A percentile compares a stretch with the other conserved stretches of the same genome.
Conservation (phyloP, 345 rosid genomes). For the Dipteronia sinensis region DNA sequence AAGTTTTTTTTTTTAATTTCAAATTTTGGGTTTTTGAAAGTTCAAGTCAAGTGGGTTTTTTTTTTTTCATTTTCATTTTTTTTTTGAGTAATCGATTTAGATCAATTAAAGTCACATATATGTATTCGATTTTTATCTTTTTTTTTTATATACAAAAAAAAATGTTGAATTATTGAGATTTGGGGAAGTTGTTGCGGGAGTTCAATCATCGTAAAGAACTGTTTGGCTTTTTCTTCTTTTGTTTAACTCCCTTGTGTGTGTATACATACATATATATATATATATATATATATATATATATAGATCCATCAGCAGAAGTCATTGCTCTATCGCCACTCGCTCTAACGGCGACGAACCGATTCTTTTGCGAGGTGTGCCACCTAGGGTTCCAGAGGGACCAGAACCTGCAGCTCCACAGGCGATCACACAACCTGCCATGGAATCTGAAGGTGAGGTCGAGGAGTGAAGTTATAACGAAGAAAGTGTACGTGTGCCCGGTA, state of each 20-base stretch:
- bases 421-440: conserved; percentile 47
- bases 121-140: not conserved
- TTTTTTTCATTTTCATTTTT: too few relatives aligned
- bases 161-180: conserved; percentile 34
- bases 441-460: conserved; percentile 4
- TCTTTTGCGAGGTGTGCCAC: conserved; percentile 21
- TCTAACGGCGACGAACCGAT: conserved; percentile 30
- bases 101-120: not conserved
- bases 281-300: conserved; percentile 2
- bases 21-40: too few relatives aligned
- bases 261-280: not conserved
- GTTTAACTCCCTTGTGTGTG: too few relatives aligned
- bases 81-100: too few relatives aligned
- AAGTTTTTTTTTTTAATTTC: too few relatives aligned
- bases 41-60: too few relatives aligned
- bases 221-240: conserved; percentile 23
- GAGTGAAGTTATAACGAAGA: not conserved
- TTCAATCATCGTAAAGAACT: conserved; percentile 48
- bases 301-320: conserved; percentile 44
- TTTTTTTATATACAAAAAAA: not conserved
- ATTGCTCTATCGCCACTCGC: conserved; percentile 35
- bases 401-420: conserved; percentile 32
- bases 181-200: conserved; percentile 26
- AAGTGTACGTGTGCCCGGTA: too few relatives aligned
- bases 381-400: conserved; percentile 31